phyloP scores from a whole-genome alignment of 768 basidiomycete genomes.

The Boletales sp. region DNA sequence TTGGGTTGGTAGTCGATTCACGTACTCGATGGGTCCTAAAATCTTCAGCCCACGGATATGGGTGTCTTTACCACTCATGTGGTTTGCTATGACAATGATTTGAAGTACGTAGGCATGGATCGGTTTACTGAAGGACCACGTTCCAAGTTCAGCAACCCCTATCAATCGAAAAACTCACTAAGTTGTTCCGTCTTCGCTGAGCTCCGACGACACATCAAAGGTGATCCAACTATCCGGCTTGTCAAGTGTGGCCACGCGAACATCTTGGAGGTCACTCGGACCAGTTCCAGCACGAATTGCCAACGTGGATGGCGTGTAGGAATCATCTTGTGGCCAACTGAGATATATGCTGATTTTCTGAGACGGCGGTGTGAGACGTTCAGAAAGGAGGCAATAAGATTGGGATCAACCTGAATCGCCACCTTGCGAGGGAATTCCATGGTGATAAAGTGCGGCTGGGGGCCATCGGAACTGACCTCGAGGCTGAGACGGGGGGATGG shows the following conservation, averaged over 20 bases:
- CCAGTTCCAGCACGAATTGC: slow-evolving; percentile 91
- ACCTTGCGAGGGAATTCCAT: slow-evolving; percentile 90
- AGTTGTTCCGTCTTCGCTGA: slow-evolving; percentile 74
- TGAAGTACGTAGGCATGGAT: slow-evolving; percentile 89
- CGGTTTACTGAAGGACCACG: slow-evolving; percentile 56
- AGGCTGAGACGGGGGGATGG: background rate
- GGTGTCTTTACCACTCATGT: slow-evolving; percentile 98
- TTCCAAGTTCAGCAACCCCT: background rate
- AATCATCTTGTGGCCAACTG: slow-evolving; percentile 83
- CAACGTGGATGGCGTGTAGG: slow-evolving; percentile 92
- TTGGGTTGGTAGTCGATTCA: background rate
- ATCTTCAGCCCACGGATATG: slow-evolving; percentile 90
- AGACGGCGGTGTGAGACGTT: background rate
- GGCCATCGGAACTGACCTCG: slow-evolving; percentile 74
- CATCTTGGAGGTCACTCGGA: slow-evolving; percentile 88
- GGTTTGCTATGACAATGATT: slow-evolving; percentile 86
- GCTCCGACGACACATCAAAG: slow-evolving; percentile 78
- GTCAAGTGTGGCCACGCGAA: slow-evolving; percentile 76
- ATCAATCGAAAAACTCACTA: slow-evolving; percentile 46
- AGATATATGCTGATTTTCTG: slow-evolving; percentile 88
- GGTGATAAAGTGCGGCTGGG: slow-evolving; percentile 95
- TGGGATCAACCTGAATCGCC: slow-evolving; percentile 66
- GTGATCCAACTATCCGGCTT: slow-evolving; percentile 95
- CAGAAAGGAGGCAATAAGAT: background rate
- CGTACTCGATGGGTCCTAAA: slow-evolving; percentile 82